Evolutionary conservation across 371 early-diverging fungal species (phyloP), one percentile per base, ranked within the genome.

Genomic region (Mucor indicus): DNA sequence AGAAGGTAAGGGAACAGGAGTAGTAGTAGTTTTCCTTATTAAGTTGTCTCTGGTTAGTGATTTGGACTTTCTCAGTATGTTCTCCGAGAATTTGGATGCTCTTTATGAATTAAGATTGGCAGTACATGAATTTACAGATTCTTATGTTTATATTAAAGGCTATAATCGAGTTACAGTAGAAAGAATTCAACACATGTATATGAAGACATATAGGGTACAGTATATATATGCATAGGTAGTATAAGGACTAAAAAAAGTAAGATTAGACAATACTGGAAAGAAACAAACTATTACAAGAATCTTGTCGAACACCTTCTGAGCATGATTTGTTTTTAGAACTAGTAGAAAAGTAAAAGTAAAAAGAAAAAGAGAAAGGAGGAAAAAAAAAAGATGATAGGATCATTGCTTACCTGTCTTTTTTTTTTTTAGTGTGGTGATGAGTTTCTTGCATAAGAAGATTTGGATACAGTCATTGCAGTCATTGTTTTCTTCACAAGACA

Each of bases 121-220:
- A 5, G 68, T 70, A 1, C 67, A 67, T n/a, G 80, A 83, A 57
- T 83, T 83, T 53, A 77, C 70, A 32, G 74, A 75, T 22, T 75
- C 81, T 1, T 83, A 81, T 61, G 79, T 83, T 2, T 83, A 81
- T 46, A 77, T 83, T 32, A 80, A 77, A 19, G 83, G 83, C 13
- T 83, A 72, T 41, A 79, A 81, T 13, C 38, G 52, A 13, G 62
- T 60, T 38, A 78, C 81, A 0, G 69, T 80, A 9, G 81, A 81
- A 47, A 79, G 78, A 56, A 76, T 83, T 12, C 74, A 71, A n/a
- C 72, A 80, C 31, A 78, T 83, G 39, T 79, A 78, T 44, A 64
- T 64, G 38, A 83, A 81, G 38, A 57, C 77, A 12, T 69, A 67
- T 45, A 58, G 60, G 46, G 72, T 71, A 61, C 40, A 17, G 16